A percentile compares a stretch with the other conserved stretches of the same genome.
Conservation (phyloP, 1,139 yeast genomes). For the Blastobotrys buckinghamii region DNA sequence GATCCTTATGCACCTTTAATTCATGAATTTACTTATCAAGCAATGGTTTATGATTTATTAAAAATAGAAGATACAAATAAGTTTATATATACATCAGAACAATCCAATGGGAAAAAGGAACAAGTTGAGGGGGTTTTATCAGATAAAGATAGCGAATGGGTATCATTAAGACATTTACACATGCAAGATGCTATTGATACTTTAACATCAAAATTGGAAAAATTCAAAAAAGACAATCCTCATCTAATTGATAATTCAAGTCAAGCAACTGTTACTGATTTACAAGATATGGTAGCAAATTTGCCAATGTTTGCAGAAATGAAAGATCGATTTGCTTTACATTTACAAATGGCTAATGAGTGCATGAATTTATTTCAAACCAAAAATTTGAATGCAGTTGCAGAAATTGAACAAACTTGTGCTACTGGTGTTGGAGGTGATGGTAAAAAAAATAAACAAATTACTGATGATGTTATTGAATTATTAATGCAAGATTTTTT, state of each 20-base stretch:
- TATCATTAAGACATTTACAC: constrained; percentile 64
- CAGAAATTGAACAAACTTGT: constrained; percentile 51
- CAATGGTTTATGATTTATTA: constrained; percentile 76
- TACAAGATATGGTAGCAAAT: constrained; percentile 38
- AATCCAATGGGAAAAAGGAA: constrained; percentile 51
- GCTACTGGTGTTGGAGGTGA: constrained; percentile 71
- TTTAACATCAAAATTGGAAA: constrained; percentile 55
- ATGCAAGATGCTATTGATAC: constrained; percentile 69
- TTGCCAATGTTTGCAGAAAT: constrained; percentile 38
- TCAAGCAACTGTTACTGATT: constrained; percentile 33
- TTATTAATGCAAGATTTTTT: constrained; percentile 45
- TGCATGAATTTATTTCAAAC: constrained; percentile 35
- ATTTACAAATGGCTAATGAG: constrained; percentile 37
- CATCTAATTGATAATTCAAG: constrained; percentile 32
- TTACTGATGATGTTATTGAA: constrained; percentile 62
- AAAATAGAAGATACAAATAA: constrained; percentile 42
- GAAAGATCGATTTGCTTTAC: constrained; percentile 35
- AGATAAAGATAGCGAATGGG: constrained; percentile 75
- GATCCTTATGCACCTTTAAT: constrained; percentile 80
- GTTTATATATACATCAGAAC: constrained; percentile 58
- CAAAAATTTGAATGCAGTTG: constrained; percentile 29
- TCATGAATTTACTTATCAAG: constrained; percentile 92
- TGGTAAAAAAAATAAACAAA: constrained; percentile 56
- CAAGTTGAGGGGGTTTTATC: constrained; percentile 44
- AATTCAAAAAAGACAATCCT: constrained; percentile 68